Evolutionary conservation across 73 alveolate genomes (phyloP).

Genomic region (Paramecium biaurelia): DNA sequence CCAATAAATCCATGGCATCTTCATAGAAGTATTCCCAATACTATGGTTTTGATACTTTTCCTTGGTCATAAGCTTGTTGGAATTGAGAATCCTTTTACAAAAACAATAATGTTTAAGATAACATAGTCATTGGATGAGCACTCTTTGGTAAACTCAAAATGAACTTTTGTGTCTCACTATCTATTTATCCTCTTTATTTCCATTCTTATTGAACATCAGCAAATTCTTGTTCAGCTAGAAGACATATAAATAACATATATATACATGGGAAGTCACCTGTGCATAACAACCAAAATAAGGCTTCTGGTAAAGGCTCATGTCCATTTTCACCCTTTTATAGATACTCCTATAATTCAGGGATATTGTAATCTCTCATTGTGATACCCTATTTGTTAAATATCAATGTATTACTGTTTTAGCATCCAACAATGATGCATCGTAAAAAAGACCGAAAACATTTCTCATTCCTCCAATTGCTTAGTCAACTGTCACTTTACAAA

Average conservation of each 20-base stretch:
- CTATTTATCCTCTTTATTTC: constrained; percentile 67
- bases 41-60: constrained; percentile 71
- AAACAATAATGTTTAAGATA: constrained; percentile 78
- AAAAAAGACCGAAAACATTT: constrained; percentile 79
- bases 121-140: constrained; percentile 90
- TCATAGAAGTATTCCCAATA: constrained; percentile 88
- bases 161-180: constrained; percentile 61
- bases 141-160: constrained; percentile 71
- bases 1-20: constrained; percentile 86
- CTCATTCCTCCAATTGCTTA: constrained; percentile 95
- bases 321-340: constrained; percentile 66
- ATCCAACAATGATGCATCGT: constrained; percentile 86
- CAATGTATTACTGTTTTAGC: constrained; percentile 52
- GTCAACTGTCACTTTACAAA: constrained; percentile 79
- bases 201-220: constrained; percentile 69
- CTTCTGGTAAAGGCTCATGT: constrained; percentile 86
- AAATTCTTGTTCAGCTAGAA: constrained; percentile 61
- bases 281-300: constrained; percentile 84
- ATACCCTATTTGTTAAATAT: constrained; percentile 68
- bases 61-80: constrained; percentile 76
- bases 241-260: neutral
- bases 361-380: constrained; percentile 74
- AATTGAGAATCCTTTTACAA: constrained; percentile 72
- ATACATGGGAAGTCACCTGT: constrained; percentile 88
- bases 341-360: constrained; percentile 69